These are phyloP conservation scores for Candida sanyiensis DNA, from an alignment of 805 yeast species.

Conservation along the genomic window DNA sequence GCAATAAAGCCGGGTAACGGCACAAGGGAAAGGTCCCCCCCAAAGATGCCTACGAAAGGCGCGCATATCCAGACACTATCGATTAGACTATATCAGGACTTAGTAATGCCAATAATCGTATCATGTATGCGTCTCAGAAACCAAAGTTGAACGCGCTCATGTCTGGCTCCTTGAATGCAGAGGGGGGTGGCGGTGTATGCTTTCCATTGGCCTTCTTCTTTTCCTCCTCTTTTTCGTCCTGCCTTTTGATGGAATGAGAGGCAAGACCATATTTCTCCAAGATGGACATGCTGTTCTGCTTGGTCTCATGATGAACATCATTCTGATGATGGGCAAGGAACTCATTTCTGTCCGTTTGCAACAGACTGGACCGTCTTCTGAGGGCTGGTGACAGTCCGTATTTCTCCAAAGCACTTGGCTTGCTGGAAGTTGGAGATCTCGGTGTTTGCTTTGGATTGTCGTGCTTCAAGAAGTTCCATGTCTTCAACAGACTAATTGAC, in stretches of 20 bases:
- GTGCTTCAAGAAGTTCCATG: slow-evolving; percentile 57
- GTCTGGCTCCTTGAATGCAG: slow-evolving; percentile 64
- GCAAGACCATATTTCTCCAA: slow-evolving; percentile 27
- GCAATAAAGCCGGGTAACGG: too few species aligned
- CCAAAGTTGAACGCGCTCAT: slow-evolving; percentile 68
- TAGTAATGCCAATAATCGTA: too few species aligned
- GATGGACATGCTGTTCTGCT: slow-evolving; percentile 16
- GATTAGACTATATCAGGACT: too few species aligned
- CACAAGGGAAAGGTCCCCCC: too few species aligned
- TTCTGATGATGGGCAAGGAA: background rate
- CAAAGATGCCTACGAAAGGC: too few species aligned
- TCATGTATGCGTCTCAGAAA: too few species aligned
- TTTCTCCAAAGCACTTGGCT: slow-evolving; percentile 16
- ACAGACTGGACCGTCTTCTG: slow-evolving; percentile 20
- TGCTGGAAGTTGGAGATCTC: slow-evolving; percentile 2
- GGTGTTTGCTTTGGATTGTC: slow-evolving; percentile 9
- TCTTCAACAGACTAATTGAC: slow-evolving; percentile 52
- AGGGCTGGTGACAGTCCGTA: slow-evolving; percentile 24
- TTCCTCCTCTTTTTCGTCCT: slow-evolving; percentile 15
- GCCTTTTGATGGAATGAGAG: slow-evolving; percentile 14
- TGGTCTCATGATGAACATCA: slow-evolving; percentile 5
- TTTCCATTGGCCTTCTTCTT: slow-evolving; percentile 7
- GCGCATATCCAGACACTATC: too few species aligned
- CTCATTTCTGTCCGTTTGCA: slow-evolving; percentile 7
- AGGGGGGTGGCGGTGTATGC: slow-evolving; percentile 36